Base-by-base conservation (phyloP, 345 rosid species). In the Jatropha curcas region DNA sequence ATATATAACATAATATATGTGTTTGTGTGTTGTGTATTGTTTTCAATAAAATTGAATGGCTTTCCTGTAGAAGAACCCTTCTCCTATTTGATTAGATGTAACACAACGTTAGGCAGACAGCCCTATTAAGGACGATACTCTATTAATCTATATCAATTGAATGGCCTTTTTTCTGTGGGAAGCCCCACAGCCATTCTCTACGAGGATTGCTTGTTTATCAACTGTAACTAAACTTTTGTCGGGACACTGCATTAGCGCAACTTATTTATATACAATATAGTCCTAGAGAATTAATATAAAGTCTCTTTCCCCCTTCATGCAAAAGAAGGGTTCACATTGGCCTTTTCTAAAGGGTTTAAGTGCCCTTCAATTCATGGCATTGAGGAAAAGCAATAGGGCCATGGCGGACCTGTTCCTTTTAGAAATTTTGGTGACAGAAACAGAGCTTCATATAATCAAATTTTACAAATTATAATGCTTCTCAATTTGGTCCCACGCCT, bases 361-460 rank as follows among this genome's bases (percentile, higher is more conserved):
- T 74, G 52, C 39, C 65, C 45, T 33, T 37, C 46, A 31, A 76
- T n/a, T n/a, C n/a, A n/a, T 71, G 71, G 30, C 72, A 76, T 76
- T 59, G 67, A 57, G 64, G 33, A 62, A 79, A 79, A 76, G 85
- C 81, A 82, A 79, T 30, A 62, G 74, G 61, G n/a, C n/a, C 72
- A 79, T 27, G 74, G 74, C 76, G 51, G 51, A 53, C 71, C 72
- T 79, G 63, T n/a, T n/a, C 56, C 57, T 62, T 67, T 60, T n/a
- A n/a, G n/a, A 41, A 9, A 1, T 41, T 41, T 71, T 19, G 22
- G 65, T 53, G 52, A 60, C 35, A 63, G 25, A 34, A 35, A 45
- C 25, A 37, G 2, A 65, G 1, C 19, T 30, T n/a, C n/a, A n/a
- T n/a, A n/a, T n/a, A n/a, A n/a, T n/a, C n/a, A n/a, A 33, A 12